Percentiles rank a stretch among this genome's conserved stretches.
Conservation (phyloP, 768 basidiomycete genomes). For the Paxillus involutus region DNA sequence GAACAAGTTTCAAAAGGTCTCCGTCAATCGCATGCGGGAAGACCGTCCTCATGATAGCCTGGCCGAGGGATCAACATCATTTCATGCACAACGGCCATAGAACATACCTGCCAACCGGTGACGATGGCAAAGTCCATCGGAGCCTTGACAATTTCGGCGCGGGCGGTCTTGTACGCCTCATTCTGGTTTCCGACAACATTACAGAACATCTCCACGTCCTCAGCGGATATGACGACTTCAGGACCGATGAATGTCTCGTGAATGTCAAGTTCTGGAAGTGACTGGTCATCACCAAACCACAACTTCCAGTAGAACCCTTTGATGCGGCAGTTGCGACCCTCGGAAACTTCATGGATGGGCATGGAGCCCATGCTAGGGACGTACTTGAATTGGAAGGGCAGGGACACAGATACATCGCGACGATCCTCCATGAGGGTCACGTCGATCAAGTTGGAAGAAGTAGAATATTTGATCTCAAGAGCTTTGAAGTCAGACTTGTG, state of each 20-base stretch:
- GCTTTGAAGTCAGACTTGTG: slow-evolving; percentile 82
- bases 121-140: slow-evolving; percentile 99
- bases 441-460: slow-evolving; percentile 54
- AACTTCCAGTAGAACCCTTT: slow-evolving; percentile 98
- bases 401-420: slow-evolving; percentile 69
- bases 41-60: slow-evolving; percentile 99
- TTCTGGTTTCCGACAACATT: slow-evolving; percentile 91
- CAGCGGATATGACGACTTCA: slow-evolving; percentile 76
- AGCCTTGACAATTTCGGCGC: slow-evolving; percentile 69
- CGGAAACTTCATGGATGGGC: slow-evolving; percentile 88
- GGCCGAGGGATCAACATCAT: slow-evolving; percentile 6
- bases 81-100: background rate
- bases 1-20: slow-evolving; percentile 93
- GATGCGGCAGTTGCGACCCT: slow-evolving; percentile 83
- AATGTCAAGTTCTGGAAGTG: slow-evolving; percentile 75
- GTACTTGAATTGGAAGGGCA: slow-evolving; percentile 81
- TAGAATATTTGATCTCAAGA: slow-evolving; percentile 65
- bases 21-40: slow-evolving; percentile 93
- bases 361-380: slow-evolving; percentile 85
- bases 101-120: slow-evolving; percentile 92
- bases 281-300: slow-evolving; percentile 90
- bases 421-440: slow-evolving; percentile 86
- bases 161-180: slow-evolving; percentile 81
- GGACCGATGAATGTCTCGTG: slow-evolving; percentile 84
- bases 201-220: slow-evolving; percentile 86